A percentile compares a stretch with the other conserved stretches of the same genome.
phyloP scores from a whole-genome alignment of 2,329 filamentous ascomycete species.

The Hypoxylon sp. region DNA sequence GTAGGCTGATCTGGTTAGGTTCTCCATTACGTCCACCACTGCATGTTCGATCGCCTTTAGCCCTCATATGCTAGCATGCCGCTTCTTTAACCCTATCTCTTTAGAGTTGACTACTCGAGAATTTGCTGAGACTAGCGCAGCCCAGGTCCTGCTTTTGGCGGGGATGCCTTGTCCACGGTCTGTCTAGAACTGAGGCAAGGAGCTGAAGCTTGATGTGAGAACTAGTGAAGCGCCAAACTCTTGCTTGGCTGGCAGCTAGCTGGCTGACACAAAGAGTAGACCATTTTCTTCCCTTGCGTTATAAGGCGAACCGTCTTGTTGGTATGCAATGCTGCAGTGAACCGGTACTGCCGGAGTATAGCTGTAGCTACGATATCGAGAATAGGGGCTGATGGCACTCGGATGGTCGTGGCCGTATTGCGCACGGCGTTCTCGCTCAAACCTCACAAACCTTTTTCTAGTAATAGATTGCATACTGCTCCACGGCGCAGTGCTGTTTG shows the following conservation, averaged over 20 bases:
- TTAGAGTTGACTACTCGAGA: background rate
- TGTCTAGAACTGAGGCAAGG: background rate
- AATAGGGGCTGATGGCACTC: slow-evolving; percentile 1
- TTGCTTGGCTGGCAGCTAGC: background rate
- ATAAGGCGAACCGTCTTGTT: background rate
- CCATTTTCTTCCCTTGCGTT: background rate
- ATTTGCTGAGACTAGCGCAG: background rate
- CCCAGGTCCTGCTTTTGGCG: background rate
- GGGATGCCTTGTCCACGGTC: background rate
- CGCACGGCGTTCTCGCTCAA: background rate
- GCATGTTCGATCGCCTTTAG: background rate
- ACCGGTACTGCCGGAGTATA: slow-evolving; percentile 1
- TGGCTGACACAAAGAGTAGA: background rate
- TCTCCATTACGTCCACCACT: background rate
- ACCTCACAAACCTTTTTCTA: background rate
- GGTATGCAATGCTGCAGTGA: background rate
- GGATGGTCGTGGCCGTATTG: background rate
- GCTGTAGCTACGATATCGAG: background rate
- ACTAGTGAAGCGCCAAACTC: background rate
- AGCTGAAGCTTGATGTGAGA: background rate
- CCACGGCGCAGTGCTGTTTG: background rate
- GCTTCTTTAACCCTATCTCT: background rate
- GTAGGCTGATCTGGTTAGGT: slow-evolving; percentile 5
- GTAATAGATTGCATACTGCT: background rate
- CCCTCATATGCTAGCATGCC: background rate